Base-by-base conservation (phyloP, 805 yeast species). In the Metschnikowia anglica region DNA sequence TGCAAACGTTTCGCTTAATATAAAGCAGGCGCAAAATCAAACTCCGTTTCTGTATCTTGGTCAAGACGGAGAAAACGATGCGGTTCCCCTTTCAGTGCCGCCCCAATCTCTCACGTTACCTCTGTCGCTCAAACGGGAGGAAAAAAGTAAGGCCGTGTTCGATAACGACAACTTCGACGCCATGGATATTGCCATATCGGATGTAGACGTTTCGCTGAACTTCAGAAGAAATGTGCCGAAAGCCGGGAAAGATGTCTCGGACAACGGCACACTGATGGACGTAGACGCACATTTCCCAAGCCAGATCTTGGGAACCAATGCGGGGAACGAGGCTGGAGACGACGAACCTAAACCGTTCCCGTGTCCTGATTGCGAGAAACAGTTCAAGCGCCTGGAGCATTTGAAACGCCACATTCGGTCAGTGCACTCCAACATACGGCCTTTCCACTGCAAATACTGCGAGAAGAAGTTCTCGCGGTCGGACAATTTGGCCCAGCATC, bases 371-470 rank as follows among this genome's bases (percentile, higher is more conserved):
- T 70, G 74, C 49, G 62, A 59, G 31, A 70, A 69, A 52, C 71
- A 65, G 44, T 70, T 70, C 55, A 70, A 70, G 54, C 53, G 74
- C 30, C 64, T 68, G 29, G 74, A 70, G 51, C 74, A 70, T 53
- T 58, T 70, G 47, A 70, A 70, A 49, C 56, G 74, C 28, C 74
- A 70, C 45, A 60, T 67, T 35, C 53, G 74, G 33, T 66, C 72
- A 3, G 74, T 70, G 31, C 74, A 70, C 53, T 65, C 71, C n/a
- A 68, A 67, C 47, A 66, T 68, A 41, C 55, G 74, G 13, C 74
- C 74, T 2, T 69, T 68, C 55, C 73, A 67, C 46, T 70, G 74
- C 54, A 68, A 68, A 46, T 66, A 64, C 49, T 70, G 74, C 49
- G 74, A 68, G 17, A 70, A 70, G 61, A 68, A 68, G 55, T 70